Evolutionary conservation across 1,284 basidiomycete genomes (phyloP).

Genomic region (Athelia sp.): DNA sequence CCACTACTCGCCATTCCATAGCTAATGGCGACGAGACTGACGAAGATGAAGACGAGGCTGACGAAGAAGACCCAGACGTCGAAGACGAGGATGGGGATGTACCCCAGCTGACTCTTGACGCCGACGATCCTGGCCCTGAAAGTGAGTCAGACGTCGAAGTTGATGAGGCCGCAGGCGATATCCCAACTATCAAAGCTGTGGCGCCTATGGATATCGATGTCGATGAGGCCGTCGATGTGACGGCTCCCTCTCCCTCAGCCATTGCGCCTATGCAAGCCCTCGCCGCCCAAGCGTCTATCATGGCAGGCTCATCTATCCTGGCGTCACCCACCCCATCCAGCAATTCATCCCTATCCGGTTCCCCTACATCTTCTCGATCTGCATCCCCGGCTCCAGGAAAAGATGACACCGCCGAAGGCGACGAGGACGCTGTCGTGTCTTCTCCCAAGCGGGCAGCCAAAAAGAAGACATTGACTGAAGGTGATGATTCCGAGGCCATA

Average conservation of each 20-base stretch:
- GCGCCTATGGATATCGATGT: constrained; percentile 1
- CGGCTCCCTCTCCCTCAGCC: constrained; percentile 8
- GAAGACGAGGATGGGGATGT: constrained; percentile 5
- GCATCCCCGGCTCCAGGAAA: constrained; percentile 31
- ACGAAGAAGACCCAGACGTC: constrained; percentile 8
- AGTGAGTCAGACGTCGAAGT: constrained; percentile 8
- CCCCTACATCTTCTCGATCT: constrained; percentile 37
- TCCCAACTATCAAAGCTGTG: not conserved
- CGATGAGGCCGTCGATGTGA: constrained; percentile 7
- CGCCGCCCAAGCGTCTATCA: constrained; percentile 31
- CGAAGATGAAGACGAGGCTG: constrained; percentile 10
- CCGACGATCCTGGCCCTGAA: constrained; percentile 1
- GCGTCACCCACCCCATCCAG: constrained; percentile 29
- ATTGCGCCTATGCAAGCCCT: constrained; percentile 1
- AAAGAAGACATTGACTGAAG: constrained; percentile 17
- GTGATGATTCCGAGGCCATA: constrained; percentile 12
- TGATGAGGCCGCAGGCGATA: not conserved
- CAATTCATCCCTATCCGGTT: constrained; percentile 28
- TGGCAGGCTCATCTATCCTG: constrained; percentile 41
- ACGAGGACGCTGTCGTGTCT: not conserved
- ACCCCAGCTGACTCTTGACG: constrained; percentile 1
- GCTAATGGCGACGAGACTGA: constrained; percentile 11
- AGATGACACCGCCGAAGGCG: constrained; percentile 3
- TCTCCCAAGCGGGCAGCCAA: constrained; percentile 18
- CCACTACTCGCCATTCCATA: constrained; percentile 12